Evolutionary conservation across 1,284 basidiomycete species (phyloP).

Genomic region (Puccinia horiana): DNA sequence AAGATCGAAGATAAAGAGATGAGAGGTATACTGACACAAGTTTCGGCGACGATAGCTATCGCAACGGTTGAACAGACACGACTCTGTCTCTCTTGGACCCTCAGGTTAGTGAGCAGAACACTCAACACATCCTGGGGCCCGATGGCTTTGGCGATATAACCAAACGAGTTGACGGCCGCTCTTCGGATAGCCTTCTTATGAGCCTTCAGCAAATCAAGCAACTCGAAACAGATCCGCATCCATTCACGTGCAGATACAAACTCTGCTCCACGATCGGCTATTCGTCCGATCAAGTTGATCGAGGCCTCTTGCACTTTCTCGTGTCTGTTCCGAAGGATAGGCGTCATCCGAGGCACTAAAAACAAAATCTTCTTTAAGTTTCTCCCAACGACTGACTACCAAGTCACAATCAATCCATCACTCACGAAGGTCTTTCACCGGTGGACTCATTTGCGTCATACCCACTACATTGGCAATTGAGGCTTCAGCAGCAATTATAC

Average conservation of each 20-base stretch:
- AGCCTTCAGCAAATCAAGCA: slow-evolving; percentile 94
- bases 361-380: neutral
- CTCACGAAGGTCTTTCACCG: slow-evolving; percentile 94
- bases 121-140: slow-evolving; percentile 98
- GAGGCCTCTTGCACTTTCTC: slow-evolving; percentile 99
- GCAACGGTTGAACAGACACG: slow-evolving; percentile 98
- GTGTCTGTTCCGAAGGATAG: slow-evolving; percentile 95
- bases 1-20: slow-evolving; percentile 63
- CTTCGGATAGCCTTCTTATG: slow-evolving; percentile 99
- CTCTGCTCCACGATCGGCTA: slow-evolving; percentile 98
- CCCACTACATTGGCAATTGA: slow-evolving; percentile 99
- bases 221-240: slow-evolving; percentile 99
- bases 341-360: slow-evolving; percentile 95
- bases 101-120: slow-evolving; percentile 91
- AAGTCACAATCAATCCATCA: slow-evolving; percentile 50
- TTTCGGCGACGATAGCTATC: slow-evolving; percentile 65
- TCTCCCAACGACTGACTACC: neutral
- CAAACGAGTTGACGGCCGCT: slow-evolving; percentile 98
- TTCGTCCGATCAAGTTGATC: slow-evolving; percentile 98
- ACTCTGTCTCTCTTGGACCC: slow-evolving; percentile 97
- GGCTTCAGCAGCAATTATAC: slow-evolving; percentile 96
- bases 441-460: slow-evolving; percentile 99
- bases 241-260: slow-evolving; percentile 92
- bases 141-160: slow-evolving; percentile 98
- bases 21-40: slow-evolving; percentile 42